Evolutionary conservation across 441 rosid genomes (phyloP).

Genomic region (Populus hybrid): DNA sequence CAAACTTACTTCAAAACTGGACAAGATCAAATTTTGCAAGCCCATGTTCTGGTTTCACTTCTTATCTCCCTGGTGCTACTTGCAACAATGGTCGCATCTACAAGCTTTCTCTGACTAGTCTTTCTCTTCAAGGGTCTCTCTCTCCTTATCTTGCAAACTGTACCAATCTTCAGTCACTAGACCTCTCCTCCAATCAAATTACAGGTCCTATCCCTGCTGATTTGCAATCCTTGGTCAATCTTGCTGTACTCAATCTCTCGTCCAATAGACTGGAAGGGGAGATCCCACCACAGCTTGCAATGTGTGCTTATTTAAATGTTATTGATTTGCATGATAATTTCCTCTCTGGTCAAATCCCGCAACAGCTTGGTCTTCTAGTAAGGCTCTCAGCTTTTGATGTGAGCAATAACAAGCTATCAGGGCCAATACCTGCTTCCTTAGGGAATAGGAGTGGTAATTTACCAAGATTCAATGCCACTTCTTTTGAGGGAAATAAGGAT

Average conservation of each 20-base stretch:
- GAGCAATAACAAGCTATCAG: constrained; percentile 73
- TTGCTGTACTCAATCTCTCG: constrained; percentile 86
- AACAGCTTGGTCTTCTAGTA: constrained; percentile 63
- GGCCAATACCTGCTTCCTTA: constrained; percentile 65
- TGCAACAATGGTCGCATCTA: constrained; percentile 95
- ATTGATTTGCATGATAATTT: constrained; percentile 85
- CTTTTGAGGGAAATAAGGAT: constrained; percentile 83
- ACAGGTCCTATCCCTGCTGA: constrained; percentile 80
- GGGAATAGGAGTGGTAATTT: constrained; percentile 69
- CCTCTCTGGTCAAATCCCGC: constrained; percentile 77
- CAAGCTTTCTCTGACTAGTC: constrained; percentile 75
- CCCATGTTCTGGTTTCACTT: constrained; percentile 84
- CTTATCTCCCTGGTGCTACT: constrained; percentile 74
- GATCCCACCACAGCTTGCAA: constrained; percentile 72
- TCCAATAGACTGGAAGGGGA: constrained; percentile 66
- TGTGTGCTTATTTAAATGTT: constrained; percentile 87
- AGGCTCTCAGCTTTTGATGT: constrained; percentile 82
- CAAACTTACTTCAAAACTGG: constrained; percentile 72
- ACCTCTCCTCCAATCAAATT: constrained; percentile 79
- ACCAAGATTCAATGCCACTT: constrained; percentile 73
- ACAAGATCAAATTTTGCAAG: constrained; percentile 52
- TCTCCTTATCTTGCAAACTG: constrained; percentile 85
- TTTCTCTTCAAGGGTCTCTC: constrained; percentile 78
- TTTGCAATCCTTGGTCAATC: constrained; percentile 74
- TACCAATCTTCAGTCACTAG: constrained; percentile 85